These are phyloP conservation scores for Balamuthia mandrillaris DNA, from an alignment of 208 protist species.

Conservation along the genomic window DNA sequence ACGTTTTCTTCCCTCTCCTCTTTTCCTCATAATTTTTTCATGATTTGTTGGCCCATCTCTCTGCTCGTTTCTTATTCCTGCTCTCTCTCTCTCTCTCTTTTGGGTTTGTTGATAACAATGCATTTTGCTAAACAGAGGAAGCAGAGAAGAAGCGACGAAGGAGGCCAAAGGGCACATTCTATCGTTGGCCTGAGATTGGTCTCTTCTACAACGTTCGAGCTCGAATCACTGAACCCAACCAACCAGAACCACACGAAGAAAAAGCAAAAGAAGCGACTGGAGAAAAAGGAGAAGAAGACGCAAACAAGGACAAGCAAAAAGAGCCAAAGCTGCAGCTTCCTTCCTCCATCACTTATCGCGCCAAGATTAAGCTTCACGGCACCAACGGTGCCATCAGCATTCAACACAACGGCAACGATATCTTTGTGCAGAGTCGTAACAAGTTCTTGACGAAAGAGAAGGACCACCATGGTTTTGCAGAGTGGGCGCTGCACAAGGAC, in stretches of 20 bases:
- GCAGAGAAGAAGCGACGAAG: neutral
- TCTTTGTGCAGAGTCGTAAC: conserved; percentile 35
- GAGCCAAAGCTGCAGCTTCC: too few species aligned
- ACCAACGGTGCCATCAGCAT: conserved; percentile 28
- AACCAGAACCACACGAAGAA: too few species aligned
- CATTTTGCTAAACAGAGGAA: neutral
- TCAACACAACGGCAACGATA: conserved; percentile 22
- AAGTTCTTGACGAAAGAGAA: conserved; percentile 10
- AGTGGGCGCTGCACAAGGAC: conserved; percentile 20
- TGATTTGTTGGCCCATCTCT: neutral
- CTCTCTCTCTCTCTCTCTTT: neutral
- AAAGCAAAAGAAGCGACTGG: too few species aligned
- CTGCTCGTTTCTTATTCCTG: neutral
- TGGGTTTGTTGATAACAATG: too few species aligned
- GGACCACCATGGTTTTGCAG: conserved; percentile 12
- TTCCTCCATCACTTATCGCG: neutral
- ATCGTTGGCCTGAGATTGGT: conserved; percentile 15
- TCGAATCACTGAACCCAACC: too few species aligned
- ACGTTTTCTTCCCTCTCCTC: neutral
- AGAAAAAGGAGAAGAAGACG: conserved; percentile 13
- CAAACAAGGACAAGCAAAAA: too few species aligned
- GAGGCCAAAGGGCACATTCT: conserved; percentile 32
- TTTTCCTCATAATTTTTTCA: neutral
- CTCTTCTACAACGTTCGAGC: conserved; percentile 37
- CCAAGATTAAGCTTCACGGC: conserved; percentile 33